Evolutionary conservation across 2,329 filamentous ascomycete genomes (phyloP).

Genomic region (Pyricularia grisea): DNA sequence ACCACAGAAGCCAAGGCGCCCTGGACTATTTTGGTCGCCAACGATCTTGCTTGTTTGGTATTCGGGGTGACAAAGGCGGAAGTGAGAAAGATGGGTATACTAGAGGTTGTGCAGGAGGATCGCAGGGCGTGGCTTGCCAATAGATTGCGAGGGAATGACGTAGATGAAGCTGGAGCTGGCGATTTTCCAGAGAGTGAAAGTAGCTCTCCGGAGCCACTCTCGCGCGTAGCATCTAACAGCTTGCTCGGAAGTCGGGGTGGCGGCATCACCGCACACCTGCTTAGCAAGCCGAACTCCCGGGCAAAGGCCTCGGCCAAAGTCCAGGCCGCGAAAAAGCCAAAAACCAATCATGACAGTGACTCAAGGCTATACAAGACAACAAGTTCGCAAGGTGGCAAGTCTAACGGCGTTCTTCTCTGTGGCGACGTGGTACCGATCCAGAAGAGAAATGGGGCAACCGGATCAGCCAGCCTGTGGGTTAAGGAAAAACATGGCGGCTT

Average conservation of each 20-base stretch:
- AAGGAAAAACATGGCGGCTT: slow-evolving; percentile 92
- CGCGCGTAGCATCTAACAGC: slow-evolving; percentile 27
- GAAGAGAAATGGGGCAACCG: slow-evolving; percentile 85
- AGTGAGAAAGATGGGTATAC: slow-evolving; percentile 85
- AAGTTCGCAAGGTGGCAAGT: slow-evolving; percentile 63
- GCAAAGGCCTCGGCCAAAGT: slow-evolving; percentile 24
- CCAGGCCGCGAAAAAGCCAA: slow-evolving; percentile 46
- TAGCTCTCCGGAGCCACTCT: slow-evolving; percentile 21
- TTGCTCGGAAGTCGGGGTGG: slow-evolving; percentile 60
- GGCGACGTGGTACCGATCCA: slow-evolving; percentile 98
- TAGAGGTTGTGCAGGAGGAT: slow-evolving; percentile 90
- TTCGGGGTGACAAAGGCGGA: slow-evolving; percentile 98
- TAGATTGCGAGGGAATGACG: slow-evolving; percentile 61
- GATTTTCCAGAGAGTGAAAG: slow-evolving; percentile 25
- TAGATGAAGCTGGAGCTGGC: slow-evolving; percentile 34
- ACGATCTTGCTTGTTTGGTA: slow-evolving; percentile 92
- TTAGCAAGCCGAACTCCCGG: slow-evolving; percentile 69
- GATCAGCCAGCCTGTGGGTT: slow-evolving; percentile 93
- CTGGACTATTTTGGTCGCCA: slow-evolving; percentile 94
- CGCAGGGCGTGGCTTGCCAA: slow-evolving; percentile 81
- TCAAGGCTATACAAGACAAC: slow-evolving; percentile 44
- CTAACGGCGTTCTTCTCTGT: slow-evolving; percentile 72
- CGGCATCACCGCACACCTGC: slow-evolving; percentile 77
- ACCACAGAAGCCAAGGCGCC: slow-evolving; percentile 85
- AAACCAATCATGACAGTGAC: slow-evolving; percentile 52